These are phyloP conservation scores for Mortierella sp. DNA, from an alignment of 371 early-diverging fungal genomes.

Conservation along the genomic window DNA sequence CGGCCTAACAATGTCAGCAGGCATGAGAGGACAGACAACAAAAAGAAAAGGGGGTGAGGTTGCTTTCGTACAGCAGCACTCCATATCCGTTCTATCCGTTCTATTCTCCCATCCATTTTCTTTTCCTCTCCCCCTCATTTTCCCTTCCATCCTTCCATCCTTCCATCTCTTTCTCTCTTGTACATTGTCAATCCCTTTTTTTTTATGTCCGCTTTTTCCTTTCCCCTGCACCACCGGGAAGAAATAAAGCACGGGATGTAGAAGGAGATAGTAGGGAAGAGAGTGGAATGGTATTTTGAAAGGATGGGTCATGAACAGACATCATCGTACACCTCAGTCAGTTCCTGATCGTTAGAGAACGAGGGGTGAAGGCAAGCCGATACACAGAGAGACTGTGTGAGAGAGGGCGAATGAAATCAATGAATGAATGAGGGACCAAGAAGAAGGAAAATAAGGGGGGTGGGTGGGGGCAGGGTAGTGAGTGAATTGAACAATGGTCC, in stretches of 20 bases:
- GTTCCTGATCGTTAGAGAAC: conserved; percentile 2
- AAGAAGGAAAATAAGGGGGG: background rate
- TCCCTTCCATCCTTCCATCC: no score
- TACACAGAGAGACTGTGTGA: background rate
- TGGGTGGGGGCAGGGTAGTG: background rate
- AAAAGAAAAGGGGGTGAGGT: background rate
- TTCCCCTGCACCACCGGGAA: conserved; percentile 5
- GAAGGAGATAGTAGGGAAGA: no score
- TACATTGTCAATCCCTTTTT: conserved; percentile 3
- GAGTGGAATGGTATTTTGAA: no score
- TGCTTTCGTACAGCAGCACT: no score
- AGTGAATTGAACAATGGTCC: conserved; percentile 7
- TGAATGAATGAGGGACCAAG: background rate
- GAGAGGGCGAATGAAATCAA: background rate
- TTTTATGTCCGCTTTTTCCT: background rate
- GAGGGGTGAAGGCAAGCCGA: background rate
- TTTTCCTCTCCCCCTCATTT: background rate
- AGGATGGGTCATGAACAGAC: no score
- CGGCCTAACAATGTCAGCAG: background rate
- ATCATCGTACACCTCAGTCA: no score
- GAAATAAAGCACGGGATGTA: background rate
- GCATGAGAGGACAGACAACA: background rate
- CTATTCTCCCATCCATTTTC: conserved; percentile 1
- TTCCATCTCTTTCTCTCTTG: background rate
- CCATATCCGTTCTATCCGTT: background rate